These are phyloP conservation scores for Fusarium pseudoanthophilum DNA, from an alignment of 2,329 filamentous ascomycete genomes.

Conservation along the genomic window DNA sequence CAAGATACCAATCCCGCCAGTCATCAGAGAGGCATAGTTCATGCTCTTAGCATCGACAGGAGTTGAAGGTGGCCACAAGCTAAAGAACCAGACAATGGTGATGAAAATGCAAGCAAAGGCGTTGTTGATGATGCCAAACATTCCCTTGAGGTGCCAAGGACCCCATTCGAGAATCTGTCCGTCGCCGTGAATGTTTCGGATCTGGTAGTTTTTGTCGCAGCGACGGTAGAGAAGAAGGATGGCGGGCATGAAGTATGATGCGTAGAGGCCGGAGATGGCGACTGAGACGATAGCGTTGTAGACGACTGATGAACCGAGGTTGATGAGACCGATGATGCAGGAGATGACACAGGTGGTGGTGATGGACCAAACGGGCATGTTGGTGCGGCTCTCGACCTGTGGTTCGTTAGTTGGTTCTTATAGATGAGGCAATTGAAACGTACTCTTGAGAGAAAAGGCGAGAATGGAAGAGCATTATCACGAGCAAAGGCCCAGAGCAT, in stretches of 20 bases:
- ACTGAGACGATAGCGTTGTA: slow-evolving; percentile 42
- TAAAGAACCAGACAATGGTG: slow-evolving; percentile 65
- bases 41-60: slow-evolving; percentile 46
- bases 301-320: slow-evolving; percentile 37
- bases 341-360: slow-evolving; percentile 31
- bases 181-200: slow-evolving; percentile 25
- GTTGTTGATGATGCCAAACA: slow-evolving; percentile 64
- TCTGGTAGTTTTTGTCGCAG: slow-evolving; percentile 37
- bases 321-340: slow-evolving; percentile 39
- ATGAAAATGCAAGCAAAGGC: slow-evolving; percentile 62
- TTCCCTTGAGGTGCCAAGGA: slow-evolving; percentile 63
- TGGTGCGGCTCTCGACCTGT: slow-evolving; percentile 35
- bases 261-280: slow-evolving; percentile 35
- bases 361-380: slow-evolving; percentile 40
- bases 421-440: rapidly evolving
- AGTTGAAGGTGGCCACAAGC: slow-evolving; percentile 57
- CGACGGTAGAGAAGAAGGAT: slow-evolving; percentile 40
- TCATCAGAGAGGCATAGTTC: slow-evolving; percentile 60
- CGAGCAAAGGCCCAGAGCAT: slow-evolving; percentile 41
- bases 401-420: background rate
- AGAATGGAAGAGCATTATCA: slow-evolving; percentile 38
- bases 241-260: slow-evolving; percentile 38
- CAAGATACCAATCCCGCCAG: slow-evolving; percentile 53
- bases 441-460: slow-evolving; percentile 30
- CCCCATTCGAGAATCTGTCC: slow-evolving; percentile 56